These are phyloP conservation scores for Wallacemonas sp. DNA, from an alignment of 208 protist genomes.

Conservation along the genomic window DNA sequence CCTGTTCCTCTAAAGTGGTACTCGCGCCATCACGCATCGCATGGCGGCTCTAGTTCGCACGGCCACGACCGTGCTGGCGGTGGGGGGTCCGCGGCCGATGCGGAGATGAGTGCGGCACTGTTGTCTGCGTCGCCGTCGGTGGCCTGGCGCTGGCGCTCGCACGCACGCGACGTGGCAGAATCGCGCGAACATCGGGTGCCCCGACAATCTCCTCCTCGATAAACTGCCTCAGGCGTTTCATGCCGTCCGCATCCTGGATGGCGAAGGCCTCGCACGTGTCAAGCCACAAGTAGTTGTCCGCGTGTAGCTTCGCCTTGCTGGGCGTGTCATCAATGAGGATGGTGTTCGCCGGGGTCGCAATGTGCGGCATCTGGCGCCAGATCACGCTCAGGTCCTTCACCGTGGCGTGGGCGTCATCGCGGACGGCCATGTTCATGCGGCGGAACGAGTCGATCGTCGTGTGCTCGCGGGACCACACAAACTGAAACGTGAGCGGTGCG, in stretches of 20 bases:
- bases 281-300: slow-evolving; percentile 85
- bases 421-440: slow-evolving; percentile 45
- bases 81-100: background rate
- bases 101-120: background rate
- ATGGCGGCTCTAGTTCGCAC: too few species aligned
- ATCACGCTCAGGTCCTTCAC: slow-evolving; percentile 78
- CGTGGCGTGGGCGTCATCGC: slow-evolving; percentile 80
- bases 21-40: too few species aligned
- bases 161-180: slow-evolving; percentile 75
- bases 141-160: slow-evolving; percentile 11
- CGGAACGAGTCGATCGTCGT: slow-evolving; percentile 79
- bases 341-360: slow-evolving; percentile 73
- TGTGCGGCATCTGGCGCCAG: slow-evolving; percentile 56
- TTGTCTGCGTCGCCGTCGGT: background rate
- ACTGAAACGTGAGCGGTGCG: slow-evolving; percentile 57
- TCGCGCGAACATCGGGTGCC: slow-evolving; percentile 71
- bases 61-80: background rate
- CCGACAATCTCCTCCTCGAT: slow-evolving; percentile 61
- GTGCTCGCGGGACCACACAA: slow-evolving; percentile 89
- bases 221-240: slow-evolving; percentile 65
- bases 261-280: slow-evolving; percentile 61
- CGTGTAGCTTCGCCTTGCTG: slow-evolving; percentile 78
- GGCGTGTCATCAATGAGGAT: slow-evolving; percentile 89
- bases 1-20: too few species aligned
- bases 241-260: slow-evolving; percentile 47